phyloP scores from a whole-genome alignment of 2,329 filamentous ascomycete species.

The Apiospora kogelbergensis region DNA sequence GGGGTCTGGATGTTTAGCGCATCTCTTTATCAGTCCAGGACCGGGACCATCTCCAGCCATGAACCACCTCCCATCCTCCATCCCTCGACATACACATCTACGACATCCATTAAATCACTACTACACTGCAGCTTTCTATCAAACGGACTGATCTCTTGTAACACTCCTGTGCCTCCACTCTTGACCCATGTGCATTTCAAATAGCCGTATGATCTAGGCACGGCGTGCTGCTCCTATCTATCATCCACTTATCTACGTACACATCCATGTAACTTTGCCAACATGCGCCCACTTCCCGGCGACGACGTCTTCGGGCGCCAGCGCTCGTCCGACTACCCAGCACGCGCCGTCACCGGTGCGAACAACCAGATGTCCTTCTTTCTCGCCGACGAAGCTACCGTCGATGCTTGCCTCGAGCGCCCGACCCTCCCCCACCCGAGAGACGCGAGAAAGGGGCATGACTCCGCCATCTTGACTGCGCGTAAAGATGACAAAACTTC shows the following conservation, averaged over 20 bases:
- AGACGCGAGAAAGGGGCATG: slow-evolving; percentile 31
- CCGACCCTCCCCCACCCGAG: slow-evolving; percentile 27
- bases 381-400: slow-evolving; percentile 48
- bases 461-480: not conserved
- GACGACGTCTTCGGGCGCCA: slow-evolving; percentile 42
- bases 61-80: not conserved
- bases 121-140: not conserved
- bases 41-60: not conserved
- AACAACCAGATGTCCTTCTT: slow-evolving; percentile 52
- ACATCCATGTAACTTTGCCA: slow-evolving; percentile 16
- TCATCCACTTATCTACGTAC: slow-evolving; percentile 15
- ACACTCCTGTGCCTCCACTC: not conserved
- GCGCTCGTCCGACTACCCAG: slow-evolving; percentile 37
- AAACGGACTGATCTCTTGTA: not conserved
- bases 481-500: slow-evolving; percentile 24
- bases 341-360: slow-evolving; percentile 30
- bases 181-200: not conserved
- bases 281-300: slow-evolving; percentile 47
- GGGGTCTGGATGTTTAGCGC: slow-evolving; percentile 5
- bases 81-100: not conserved
- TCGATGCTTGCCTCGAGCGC: slow-evolving; percentile 40
- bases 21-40: slow-evolving; percentile 4
- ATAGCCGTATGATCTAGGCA: not conserved
- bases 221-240: slow-evolving; percentile 9
- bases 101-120: not conserved